phyloP scores from a whole-genome alignment of 805 yeast species.

The Hanseniaspora singularis region DNA sequence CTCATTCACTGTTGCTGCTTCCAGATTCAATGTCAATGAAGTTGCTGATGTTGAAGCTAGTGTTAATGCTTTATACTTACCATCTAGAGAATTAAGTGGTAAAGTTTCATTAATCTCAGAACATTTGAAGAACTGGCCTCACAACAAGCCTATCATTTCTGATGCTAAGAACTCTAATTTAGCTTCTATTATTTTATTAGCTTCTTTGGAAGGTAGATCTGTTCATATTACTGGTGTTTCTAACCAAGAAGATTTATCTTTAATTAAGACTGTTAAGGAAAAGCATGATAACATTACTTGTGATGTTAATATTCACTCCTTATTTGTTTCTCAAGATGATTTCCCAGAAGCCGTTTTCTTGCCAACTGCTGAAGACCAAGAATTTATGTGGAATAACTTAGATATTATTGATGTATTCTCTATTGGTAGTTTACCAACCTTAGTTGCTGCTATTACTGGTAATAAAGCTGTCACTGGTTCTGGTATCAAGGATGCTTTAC shows the following conservation, averaged over 20 bases:
- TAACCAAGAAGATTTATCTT: conserved; percentile 64
- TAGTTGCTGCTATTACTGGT: conserved; percentile 55
- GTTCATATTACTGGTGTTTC: conserved; percentile 84
- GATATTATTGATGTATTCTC: conserved; percentile 73
- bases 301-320: conserved; percentile 71
- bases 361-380: conserved; percentile 73
- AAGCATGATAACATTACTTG: conserved; percentile 76
- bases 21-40: conserved; percentile 51
- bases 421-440: conserved; percentile 66
- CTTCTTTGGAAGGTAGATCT: conserved; percentile 72
- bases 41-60: conserved; percentile 49
- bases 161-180: conserved; percentile 86
- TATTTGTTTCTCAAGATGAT: conserved; percentile 63
- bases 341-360: conserved; percentile 60
- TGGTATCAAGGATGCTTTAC: conserved; percentile 71
- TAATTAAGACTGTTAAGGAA: conserved; percentile 74
- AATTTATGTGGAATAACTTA: conserved; percentile 67
- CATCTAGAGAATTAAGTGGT: conserved; percentile 59
- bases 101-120: conserved; percentile 69
- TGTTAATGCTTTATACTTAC: conserved; percentile 72
- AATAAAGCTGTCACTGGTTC: conserved; percentile 53
- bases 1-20: conserved; percentile 73
- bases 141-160: conserved; percentile 69
- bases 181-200: conserved; percentile 83
- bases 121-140: conserved; percentile 77